Evolutionary conservation across 257 asterid species (phyloP).

Genomic region (Salvia hispanica): DNA sequence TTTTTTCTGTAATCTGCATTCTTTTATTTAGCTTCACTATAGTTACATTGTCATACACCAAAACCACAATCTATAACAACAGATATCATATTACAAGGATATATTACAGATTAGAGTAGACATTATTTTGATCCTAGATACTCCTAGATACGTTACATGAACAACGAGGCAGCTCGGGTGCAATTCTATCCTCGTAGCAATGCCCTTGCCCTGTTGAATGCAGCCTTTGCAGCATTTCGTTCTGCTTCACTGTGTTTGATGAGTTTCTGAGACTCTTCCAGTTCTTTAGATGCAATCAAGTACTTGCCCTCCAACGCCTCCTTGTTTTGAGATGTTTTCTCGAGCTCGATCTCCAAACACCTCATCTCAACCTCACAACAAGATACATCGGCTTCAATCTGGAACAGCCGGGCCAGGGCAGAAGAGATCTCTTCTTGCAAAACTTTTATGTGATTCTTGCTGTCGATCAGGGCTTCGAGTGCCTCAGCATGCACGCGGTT

Average conservation of each 20-base stretch:
- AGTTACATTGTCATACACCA: background rate
- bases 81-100: slow-evolving; percentile 7
- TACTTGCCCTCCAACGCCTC: slow-evolving; percentile 34
- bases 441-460: slow-evolving; percentile 16
- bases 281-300: slow-evolving; percentile 28
- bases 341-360: slow-evolving; percentile 30
- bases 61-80: background rate
- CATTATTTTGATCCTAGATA: background rate
- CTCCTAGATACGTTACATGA: slow-evolving; percentile 8
- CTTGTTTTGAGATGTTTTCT: slow-evolving; percentile 29
- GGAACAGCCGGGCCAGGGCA: slow-evolving; percentile 39
- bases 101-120: background rate
- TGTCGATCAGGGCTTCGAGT: background rate
- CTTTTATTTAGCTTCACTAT: background rate
- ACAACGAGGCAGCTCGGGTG: background rate
- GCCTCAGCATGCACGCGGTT: slow-evolving; percentile 33
- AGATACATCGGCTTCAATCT: slow-evolving; percentile 36
- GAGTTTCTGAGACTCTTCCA: slow-evolving; percentile 40
- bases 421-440: slow-evolving; percentile 36
- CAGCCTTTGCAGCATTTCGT: slow-evolving; percentile 44
- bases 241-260: slow-evolving; percentile 39
- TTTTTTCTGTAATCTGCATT: no score
- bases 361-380: slow-evolving; percentile 39
- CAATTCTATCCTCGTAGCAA: slow-evolving; percentile 37
- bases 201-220: slow-evolving; percentile 41